Evolutionary conservation across 1,284 basidiomycete genomes (phyloP), one percentile per base, ranked within the genome.

Genomic region (Ustilago xerochloae): DNA sequence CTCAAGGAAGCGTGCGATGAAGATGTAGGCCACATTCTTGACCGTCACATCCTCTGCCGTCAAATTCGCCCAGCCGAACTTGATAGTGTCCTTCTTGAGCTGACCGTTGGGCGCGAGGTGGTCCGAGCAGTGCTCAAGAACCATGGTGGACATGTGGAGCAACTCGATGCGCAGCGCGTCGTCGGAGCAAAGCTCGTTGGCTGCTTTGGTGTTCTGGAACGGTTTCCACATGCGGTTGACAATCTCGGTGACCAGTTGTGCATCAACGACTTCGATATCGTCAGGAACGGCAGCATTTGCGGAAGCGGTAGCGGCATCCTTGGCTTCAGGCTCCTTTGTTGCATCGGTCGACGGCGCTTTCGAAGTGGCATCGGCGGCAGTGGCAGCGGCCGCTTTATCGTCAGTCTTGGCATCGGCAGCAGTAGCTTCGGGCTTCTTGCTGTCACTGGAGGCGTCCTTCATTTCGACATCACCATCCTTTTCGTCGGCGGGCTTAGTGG

Each of bases 1-100:
- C 35, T 91, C 91, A 82, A 97, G 94, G 88, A 99, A 98, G 49
- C 92, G 90, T n/a, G 96, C 93, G 32, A 93, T 92, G 18, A 98
- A 89, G 29, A 97, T 89, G 82, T 96, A 96, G 0, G 94, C 93
- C 24, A 93, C 93, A 83, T 98, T 94, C 85, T 95, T 97, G 79
- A 98, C 93, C 6, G 95, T 91, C 3, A 91, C 89, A 82, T 97
- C 95, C 46, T 95, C 93, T 8, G 81, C 80, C 28, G 88, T 90
- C 77, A 97, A 92, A 78, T 92, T 93, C 80, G 91, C 89, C 94
- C 94, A 98, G 13, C 94, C 93, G 62, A 93, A 93, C 84, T 93
- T 94, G 87, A 99, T 96, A 68, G 98, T 91, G 77, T 97, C 94
- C 85, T 96, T 97, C 85, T 93, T 90, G 39, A 90, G 89, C 53